Conservation (phyloP, 2,329 filamentous ascomycete species). For the Rosellinia necatrix region DNA sequence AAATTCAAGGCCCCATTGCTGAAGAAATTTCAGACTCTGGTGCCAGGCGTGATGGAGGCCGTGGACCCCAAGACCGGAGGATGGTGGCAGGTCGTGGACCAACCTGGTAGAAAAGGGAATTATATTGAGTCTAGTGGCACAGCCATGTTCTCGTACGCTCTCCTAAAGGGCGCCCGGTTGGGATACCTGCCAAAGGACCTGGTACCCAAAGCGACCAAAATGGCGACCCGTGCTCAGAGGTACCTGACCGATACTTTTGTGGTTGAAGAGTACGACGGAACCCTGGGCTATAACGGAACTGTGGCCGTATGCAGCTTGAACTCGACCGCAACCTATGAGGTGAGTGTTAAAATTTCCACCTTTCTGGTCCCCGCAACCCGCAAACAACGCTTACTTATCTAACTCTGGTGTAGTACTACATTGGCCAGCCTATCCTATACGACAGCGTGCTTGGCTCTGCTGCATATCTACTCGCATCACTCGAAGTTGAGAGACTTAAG, state of each 20-base stretch:
- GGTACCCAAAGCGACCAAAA: constrained; percentile 8
- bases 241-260: constrained; percentile 37
- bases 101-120: constrained; percentile 35
- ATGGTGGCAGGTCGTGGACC: constrained; percentile 47
- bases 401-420: constrained; percentile 43
- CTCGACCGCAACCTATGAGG: constrained; percentile 46
- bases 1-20: constrained; percentile 20
- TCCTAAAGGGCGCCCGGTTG: constrained; percentile 44
- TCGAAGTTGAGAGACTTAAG: constrained; percentile 42
- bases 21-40: constrained; percentile 32
- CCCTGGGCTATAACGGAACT: constrained; percentile 43
- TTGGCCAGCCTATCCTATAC: constrained; percentile 41
- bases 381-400: constrained; percentile 9
- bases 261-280: constrained; percentile 34
- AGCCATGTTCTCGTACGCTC: constrained; percentile 44
- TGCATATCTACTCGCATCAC: constrained; percentile 44
- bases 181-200: constrained; percentile 37
- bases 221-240: constrained; percentile 28
- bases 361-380: neutral
- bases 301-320: constrained; percentile 49
- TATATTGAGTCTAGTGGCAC: constrained; percentile 46
- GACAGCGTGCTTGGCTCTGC: constrained; percentile 47
- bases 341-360: constrained; percentile 31
- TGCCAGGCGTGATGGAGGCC: constrained; percentile 31
- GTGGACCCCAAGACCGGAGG: constrained; percentile 39